phyloP scores from a whole-genome alignment of 768 basidiomycete species.

The Tricholoma furcatifolium region DNA sequence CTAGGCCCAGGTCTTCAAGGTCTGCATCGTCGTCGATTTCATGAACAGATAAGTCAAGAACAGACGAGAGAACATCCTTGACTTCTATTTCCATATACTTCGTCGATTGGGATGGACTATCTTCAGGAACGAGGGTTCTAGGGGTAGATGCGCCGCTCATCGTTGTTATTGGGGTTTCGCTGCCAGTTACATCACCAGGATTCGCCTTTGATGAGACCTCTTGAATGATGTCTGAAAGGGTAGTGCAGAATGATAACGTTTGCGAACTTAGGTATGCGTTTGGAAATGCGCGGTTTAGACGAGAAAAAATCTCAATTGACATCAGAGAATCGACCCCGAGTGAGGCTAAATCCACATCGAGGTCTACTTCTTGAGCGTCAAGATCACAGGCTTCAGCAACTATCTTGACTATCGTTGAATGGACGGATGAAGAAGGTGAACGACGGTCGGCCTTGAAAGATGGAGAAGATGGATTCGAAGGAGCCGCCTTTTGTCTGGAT shows the following conservation, averaged over 20 bases:
- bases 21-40: slow-evolving; percentile 44
- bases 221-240: slow-evolving; percentile 33
- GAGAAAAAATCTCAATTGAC: slow-evolving; percentile 52
- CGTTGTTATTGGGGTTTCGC: slow-evolving; percentile 12
- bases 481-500: slow-evolving; percentile 8
- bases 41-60: slow-evolving; percentile 41
- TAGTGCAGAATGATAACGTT: slow-evolving; percentile 33
- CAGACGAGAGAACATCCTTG: slow-evolving; percentile 38
- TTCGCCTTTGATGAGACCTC: slow-evolving; percentile 22
- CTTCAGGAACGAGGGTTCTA: slow-evolving; percentile 39
- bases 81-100: slow-evolving; percentile 27
- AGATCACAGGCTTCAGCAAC: slow-evolving; percentile 43
- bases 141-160: slow-evolving; percentile 30
- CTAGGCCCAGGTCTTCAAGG: slow-evolving; percentile 54
- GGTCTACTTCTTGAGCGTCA: slow-evolving; percentile 28
- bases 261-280: slow-evolving; percentile 25
- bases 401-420: slow-evolving; percentile 30
- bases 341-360: slow-evolving; percentile 42
- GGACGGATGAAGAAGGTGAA: slow-evolving; percentile 5
- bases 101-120: slow-evolving; percentile 21
- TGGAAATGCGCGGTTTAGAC: slow-evolving; percentile 36
- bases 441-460: not conserved
- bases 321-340: slow-evolving; percentile 68
- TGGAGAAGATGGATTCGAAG: not conserved
- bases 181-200: not conserved